Conservation (phyloP, 768 basidiomycete genomes). For the Mrakia gelida region DNA sequence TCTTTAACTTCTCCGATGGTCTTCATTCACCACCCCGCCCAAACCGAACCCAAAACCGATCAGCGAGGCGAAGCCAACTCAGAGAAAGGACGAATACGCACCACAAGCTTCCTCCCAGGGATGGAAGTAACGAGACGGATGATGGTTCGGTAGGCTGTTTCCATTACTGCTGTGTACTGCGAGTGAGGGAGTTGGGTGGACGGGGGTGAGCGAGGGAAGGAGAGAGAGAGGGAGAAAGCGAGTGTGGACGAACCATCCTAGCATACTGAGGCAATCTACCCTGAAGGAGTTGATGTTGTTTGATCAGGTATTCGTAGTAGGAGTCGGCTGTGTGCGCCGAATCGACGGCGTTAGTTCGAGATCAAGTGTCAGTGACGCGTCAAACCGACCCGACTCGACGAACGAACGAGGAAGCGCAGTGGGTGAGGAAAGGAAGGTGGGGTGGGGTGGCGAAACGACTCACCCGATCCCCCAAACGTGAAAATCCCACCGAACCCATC, state of each 20-base stretch:
- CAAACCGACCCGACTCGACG: neutral
- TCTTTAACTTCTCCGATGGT: constrained; percentile 24
- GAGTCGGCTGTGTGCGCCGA: constrained; percentile 34
- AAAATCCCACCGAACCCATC: constrained; percentile 40
- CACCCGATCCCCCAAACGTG: constrained; percentile 42
- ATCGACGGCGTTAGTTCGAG: neutral
- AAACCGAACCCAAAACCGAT: too few species aligned
- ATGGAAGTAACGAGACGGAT: constrained; percentile 42
- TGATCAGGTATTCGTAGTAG: constrained; percentile 45
- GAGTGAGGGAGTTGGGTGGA: too few species aligned
- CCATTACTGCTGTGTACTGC: constrained; percentile 43
- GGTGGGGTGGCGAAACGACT: neutral
- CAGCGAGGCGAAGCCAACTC: too few species aligned
- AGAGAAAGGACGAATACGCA: constrained; percentile 13
- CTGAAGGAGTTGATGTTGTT: constrained; percentile 45
- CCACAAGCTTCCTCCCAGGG: constrained; percentile 36
- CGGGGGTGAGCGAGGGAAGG: neutral
- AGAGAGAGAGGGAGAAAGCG: neutral
- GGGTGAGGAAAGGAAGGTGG: too few species aligned
- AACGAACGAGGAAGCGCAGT: neutral
- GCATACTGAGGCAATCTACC: constrained; percentile 41
- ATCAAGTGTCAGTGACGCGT: too few species aligned
- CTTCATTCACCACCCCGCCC: too few species aligned
- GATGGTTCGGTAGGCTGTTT: constrained; percentile 41
- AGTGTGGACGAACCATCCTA: constrained; percentile 34